Conservation (phyloP, 2,329 filamentous ascomycete species). For the Xylaria sp. region DNA sequence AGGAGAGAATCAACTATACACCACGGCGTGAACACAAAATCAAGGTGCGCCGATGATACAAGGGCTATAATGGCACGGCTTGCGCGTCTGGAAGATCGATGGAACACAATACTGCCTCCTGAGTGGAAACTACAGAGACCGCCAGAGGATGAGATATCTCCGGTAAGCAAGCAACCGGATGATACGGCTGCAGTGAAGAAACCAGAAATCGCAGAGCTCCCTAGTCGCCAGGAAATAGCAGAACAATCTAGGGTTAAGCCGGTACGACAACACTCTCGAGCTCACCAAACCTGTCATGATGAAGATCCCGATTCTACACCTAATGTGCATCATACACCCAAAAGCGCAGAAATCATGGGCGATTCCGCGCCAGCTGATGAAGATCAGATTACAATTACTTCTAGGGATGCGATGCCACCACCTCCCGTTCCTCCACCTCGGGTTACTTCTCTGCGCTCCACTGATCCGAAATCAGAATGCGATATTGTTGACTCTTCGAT, state of each 20-base stretch:
- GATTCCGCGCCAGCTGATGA: slow-evolving; percentile 8
- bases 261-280: neutral
- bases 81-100: slow-evolving; percentile 30
- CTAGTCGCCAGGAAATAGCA: slow-evolving; percentile 16
- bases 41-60: slow-evolving; percentile 3
- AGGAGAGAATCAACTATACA: neutral
- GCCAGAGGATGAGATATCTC: neutral
- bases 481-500: neutral
- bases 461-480: neutral
- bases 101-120: slow-evolving; percentile 39
- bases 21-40: neutral
- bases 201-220: neutral
- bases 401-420: slow-evolving; percentile 49
- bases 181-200: neutral
- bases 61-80: neutral
- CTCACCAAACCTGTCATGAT: slow-evolving; percentile 1
- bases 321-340: neutral
- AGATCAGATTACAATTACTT: slow-evolving; percentile 41
- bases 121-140: slow-evolving; percentile 30
- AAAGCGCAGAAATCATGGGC: neutral
- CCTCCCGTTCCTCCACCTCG: slow-evolving; percentile 43
- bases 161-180: neutral
- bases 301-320: neutral
- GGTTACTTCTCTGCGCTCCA: slow-evolving; percentile 1
- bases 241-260: slow-evolving; percentile 5